A percentile compares a stretch with the other conserved stretches of the same genome.
phyloP scores from a whole-genome alignment of 139 green algal species.

The Marvania coccoides region DNA sequence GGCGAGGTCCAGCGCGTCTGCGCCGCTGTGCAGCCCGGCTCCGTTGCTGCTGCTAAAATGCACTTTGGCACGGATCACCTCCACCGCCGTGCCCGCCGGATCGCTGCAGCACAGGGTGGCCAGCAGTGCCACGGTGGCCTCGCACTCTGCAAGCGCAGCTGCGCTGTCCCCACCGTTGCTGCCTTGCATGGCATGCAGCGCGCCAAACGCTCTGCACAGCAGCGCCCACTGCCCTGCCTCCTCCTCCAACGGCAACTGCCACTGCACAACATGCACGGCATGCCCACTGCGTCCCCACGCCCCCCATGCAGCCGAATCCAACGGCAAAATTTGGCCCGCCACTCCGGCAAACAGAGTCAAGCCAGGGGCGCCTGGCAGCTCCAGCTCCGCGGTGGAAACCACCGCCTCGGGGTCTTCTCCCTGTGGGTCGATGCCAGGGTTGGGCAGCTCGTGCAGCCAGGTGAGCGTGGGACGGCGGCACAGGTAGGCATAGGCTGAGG shows the following conservation, averaged over 20 bases:
- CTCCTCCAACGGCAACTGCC: conserved; percentile 25
- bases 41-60: no score
- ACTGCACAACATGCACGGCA: conserved; percentile 27
- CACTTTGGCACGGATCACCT: not conserved
- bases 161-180: not conserved
- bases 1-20: conserved; percentile 24
- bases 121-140: not conserved
- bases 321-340: conserved; percentile 16
- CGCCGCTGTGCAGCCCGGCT: not conserved
- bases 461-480: conserved; percentile 18
- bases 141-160: not conserved
- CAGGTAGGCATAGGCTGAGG: conserved; percentile 44
- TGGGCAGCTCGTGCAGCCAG: conserved; percentile 24
- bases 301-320: not conserved
- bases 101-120: not conserved
- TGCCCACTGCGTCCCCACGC: not conserved
- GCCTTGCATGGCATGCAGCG: conserved; percentile 21
- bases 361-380: not conserved
- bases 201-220: conserved; percentile 38
- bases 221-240: conserved; percentile 42
- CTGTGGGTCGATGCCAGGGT: conserved; percentile 1
- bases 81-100: not conserved
- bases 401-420: conserved; percentile 5
- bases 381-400: not conserved
- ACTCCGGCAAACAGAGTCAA: not conserved